Evolutionary conservation across 495 filamentous ascomycete genomes (phyloP), one percentile per base, ranked within the genome.

Genomic region (Penicillium riverlandense): DNA sequence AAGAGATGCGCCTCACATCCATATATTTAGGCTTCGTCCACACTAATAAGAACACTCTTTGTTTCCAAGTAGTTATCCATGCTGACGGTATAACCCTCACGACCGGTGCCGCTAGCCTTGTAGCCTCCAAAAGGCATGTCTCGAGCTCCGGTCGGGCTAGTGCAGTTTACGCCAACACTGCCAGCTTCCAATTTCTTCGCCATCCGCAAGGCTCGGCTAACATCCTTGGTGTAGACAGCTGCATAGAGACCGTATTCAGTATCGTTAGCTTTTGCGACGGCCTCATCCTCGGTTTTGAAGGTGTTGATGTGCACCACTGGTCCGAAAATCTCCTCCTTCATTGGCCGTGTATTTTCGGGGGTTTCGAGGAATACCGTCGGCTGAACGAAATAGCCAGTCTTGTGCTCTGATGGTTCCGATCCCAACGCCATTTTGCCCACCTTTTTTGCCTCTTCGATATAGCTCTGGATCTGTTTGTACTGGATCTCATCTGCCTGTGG

Each of bases 251-350:
- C 74, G 72, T 94, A 97, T 46, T 63, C 80, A 60, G 84, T 85
- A 68, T 78, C 71, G 76, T 97, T 96, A 50, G 78, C 90, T 37
- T 88, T 68, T 47, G 76, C 70, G 69, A 96, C 82, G 51, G 79
- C 86, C 44, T 97, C 91, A 8, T 83, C 90, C 67, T 88, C 83
- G 51, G 79, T 83, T 72, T 83, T 84, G 79, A 97, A 96, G 72
- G 96, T 97, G 71, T 88, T 79, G 55, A 97, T 85, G 42, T 85
- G 82, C 70, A 88, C 86, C 46, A 97, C 91, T 41, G 91, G 91
- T 39, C 91, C 91, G 69, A 97, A 97, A 69, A 97, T 96, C 74
- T 97, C 91, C 72, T 97, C 91, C 71, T 91, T 82, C 78, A 90
- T 85, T 65, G 96, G 96, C 83, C 94, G 95, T 90, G 96, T 96